Evolutionary conservation across 805 yeast genomes (phyloP), one percentile per base, ranked within the genome.

Genomic region (Wickerhamiella siamensis): DNA sequence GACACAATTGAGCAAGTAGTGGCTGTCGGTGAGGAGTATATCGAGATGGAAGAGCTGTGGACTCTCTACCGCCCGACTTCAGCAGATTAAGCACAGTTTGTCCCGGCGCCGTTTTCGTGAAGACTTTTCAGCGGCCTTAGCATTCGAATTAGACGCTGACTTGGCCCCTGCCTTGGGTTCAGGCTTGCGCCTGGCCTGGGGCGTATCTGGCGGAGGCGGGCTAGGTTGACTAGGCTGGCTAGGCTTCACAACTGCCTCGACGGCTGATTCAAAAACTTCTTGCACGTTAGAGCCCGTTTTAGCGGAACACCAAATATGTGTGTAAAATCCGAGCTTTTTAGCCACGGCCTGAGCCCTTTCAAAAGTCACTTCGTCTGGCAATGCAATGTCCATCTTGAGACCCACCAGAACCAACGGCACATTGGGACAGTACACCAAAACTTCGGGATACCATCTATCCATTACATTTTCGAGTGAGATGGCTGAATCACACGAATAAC

Each of bases 381-480:
- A 50, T 39, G 64, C 55, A 43, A 80, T 62, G 58, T 87, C 96
- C 3, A 75, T 60, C 54, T 87, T 84, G 27, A 88, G 70, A 1
- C 95, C 95, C n/a, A 83, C 84, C 29, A 88, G 62, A 21, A 84
- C 58, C 15, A 79, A 70, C 1, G 95, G 94, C 2, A 77, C 70
- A 2, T 75, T 79, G 2, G 87, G 86, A 56, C 95, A 83, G 56
- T 79, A 83, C 54, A 81, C 86, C 45, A 68, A 64, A 1, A 83
- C 80, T 56, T 87, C 97, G 1, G 95, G 94, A 33, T 73, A 72
- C 97, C 97, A 87, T 46, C 71, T 73, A 48, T 83, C 93, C 45
- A 69, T 70, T 10, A 83, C 80, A 54, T 81, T 84, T 39, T 73
- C 75, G 43, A 87, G 64, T 18, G 87, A 75, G 26, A 70, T 70